Base-by-base conservation (phyloP, 768 basidiomycete genomes). In the Suillus placidus region DNA sequence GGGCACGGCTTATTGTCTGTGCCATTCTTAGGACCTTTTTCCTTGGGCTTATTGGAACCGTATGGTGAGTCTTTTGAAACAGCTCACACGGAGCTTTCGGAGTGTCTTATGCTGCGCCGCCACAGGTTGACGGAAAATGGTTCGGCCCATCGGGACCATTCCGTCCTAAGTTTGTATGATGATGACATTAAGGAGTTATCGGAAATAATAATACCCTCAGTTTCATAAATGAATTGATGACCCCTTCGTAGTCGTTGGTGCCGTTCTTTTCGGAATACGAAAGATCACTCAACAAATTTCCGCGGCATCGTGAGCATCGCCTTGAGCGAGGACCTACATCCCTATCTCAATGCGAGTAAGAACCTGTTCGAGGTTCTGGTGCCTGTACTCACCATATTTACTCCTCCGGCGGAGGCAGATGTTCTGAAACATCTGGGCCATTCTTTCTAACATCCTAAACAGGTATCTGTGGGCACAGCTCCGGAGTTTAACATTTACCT, bases 1-100 rank as follows among this genome's bases (percentile, higher is more conserved):
- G 8, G 14, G 37, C 34, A 20, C 42, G 12, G 30, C 18, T 52
- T 61, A 61, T 43, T 37, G 61, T 35, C 42, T 40, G 49, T n/a
- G 66, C n/a, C 56, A 42, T 65, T 49, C 58, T 20, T 61, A 73
- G 75, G 71, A 81, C 61, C 32, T 77, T 45, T 76, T 76, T 47
- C 74, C 75, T n/a, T 83, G 81, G 76, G 87, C 82, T 12, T 94
- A 94, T 77, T 94, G 89, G 89, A 87, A 87, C 64, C 80, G 81
- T 62, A 92, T 90, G 89, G 89, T 88, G 71, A 72, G 77, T 9
- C 23, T 60, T 18, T 57, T 71, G 74, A 70, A 81, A 62, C 35
- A 69, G 40, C 72, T 76, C 55, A 69, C 73, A 20, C 82, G 81
- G 75, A 82, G 8, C 93, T 94, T 77, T 94, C 88, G 89, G 86